Evolutionary conservation across 495 filamentous ascomycete genomes (phyloP).

Genomic region (Aeminium ludgeri): DNA sequence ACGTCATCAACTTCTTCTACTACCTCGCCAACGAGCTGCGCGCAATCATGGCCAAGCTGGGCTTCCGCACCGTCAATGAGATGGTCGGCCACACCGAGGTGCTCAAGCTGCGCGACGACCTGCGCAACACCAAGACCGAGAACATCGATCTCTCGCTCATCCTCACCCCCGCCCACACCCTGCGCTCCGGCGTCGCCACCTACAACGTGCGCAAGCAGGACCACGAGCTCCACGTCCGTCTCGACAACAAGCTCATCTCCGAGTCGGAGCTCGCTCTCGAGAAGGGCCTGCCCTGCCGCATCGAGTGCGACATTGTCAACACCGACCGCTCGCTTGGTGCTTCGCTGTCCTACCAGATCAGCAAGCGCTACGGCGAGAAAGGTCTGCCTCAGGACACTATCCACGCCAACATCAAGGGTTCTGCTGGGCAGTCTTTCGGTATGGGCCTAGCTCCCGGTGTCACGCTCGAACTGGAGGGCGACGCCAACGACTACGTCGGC

Average conservation of each 20-base stretch:
- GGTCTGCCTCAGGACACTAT: slow-evolving; percentile 90
- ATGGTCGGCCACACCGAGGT: slow-evolving; percentile 93
- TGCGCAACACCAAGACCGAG: slow-evolving; percentile 73
- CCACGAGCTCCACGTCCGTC: slow-evolving; percentile 77
- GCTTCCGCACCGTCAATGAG: slow-evolving; percentile 90
- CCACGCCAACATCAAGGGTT: slow-evolving; percentile 96
- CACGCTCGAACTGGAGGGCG: slow-evolving; percentile 92
- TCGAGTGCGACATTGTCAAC: slow-evolving; percentile 97
- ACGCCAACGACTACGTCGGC: slow-evolving; percentile 95
- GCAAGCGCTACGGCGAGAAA: slow-evolving; percentile 75
- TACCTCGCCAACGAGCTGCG: slow-evolving; percentile 95
- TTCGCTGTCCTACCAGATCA: slow-evolving; percentile 92
- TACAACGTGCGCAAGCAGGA: slow-evolving; percentile 99
- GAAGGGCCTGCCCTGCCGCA: slow-evolving; percentile 84
- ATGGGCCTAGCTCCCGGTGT: slow-evolving; percentile 90
- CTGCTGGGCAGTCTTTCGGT: slow-evolving; percentile 94
- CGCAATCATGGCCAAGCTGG: slow-evolving; percentile 94
- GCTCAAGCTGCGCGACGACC: slow-evolving; percentile 74
- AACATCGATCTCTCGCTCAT: slow-evolving; percentile 94
- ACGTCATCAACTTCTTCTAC: slow-evolving; percentile 99
- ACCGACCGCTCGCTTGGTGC: slow-evolving; percentile 92
- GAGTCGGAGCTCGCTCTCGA: slow-evolving; percentile 94
- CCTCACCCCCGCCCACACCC: slow-evolving; percentile 86
- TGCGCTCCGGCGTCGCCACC: slow-evolving; percentile 89
- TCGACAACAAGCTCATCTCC: slow-evolving; percentile 97